A percentile compares a stretch with the other conserved stretches of the same genome.
These are phyloP conservation scores for Arxiozyma slooffiae DNA, from an alignment of 1,139 yeast species.

Conservation along the genomic window DNA sequence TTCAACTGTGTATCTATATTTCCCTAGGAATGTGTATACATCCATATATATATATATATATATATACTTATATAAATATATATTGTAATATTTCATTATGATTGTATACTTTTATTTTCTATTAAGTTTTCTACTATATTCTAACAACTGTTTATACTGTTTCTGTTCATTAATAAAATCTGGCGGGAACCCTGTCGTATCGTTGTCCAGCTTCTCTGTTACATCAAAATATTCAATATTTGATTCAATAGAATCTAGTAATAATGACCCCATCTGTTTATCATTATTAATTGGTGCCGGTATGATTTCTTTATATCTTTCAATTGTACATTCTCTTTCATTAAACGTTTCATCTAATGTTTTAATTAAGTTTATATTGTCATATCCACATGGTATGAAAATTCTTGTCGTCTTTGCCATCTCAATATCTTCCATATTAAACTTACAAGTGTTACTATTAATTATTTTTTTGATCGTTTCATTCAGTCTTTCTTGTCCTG, in stretches of 20 bases:
- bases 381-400: slow-evolving; percentile 43
- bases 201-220: not conserved
- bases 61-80: too few species aligned
- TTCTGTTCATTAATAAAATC: not conserved
- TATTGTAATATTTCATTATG: too few species aligned
- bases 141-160: not conserved
- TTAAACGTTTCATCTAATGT: slow-evolving; percentile 33
- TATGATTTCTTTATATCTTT: not conserved
- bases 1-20: not conserved
- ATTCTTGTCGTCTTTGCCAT: slow-evolving; percentile 33
- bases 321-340: slow-evolving; percentile 5
- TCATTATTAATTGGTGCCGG: not conserved
- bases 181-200: not conserved
- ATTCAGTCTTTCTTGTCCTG: slow-evolving; percentile 1
- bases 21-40: not conserved
- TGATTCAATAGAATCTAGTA: not conserved
- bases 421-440: slow-evolving; percentile 9
- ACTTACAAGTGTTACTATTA: slow-evolving; percentile 7
- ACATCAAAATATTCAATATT: not conserved
- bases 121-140: not conserved
- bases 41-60: too few species aligned
- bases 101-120: not conserved
- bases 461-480: not conserved
- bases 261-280: not conserved
- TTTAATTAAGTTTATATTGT: slow-evolving; percentile 42